phyloP scores from a whole-genome alignment of 148 eudicot genomes.

The Tetragonia tetragonoides region DNA sequence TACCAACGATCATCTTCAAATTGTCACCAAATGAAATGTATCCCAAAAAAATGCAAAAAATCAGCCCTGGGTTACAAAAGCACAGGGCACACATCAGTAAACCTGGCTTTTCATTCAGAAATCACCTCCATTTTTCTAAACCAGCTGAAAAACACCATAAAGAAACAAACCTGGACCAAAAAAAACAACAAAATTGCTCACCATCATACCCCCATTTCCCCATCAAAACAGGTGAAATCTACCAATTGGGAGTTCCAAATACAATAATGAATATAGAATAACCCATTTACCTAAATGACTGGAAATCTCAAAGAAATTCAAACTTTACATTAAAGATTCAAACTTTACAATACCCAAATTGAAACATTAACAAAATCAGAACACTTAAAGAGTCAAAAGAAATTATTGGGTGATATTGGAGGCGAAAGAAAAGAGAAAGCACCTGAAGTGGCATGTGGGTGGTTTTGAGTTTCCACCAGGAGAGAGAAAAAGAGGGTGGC shows the following conservation, averaged over 20 bases:
- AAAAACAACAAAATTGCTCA: background rate
- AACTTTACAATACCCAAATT: background rate
- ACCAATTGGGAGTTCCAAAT: background rate
- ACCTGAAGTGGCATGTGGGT: constrained; percentile 25
- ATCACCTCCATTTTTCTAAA: constrained; percentile 4
- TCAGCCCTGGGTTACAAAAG: constrained; percentile 27
- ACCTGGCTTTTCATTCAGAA: background rate
- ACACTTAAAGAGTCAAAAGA: background rate
- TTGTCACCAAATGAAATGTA: constrained; percentile 26
- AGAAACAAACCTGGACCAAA: background rate
- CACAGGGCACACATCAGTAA: constrained; percentile 31
- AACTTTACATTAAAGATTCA: constrained; percentile 2
- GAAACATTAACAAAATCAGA: constrained; percentile 2
- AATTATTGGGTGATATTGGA: background rate
- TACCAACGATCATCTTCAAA: constrained; percentile 20
- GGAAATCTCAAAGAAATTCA: constrained; percentile 4
- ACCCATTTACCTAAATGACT: background rate
- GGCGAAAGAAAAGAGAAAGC: background rate
- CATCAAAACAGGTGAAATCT: background rate
- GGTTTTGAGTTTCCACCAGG: background rate
- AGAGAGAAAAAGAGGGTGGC: background rate
- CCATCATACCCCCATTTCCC: background rate
- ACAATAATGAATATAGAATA: background rate
- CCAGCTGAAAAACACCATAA: background rate
- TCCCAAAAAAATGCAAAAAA: background rate